Evolutionary conservation across 2,329 filamentous ascomycete species (phyloP).

Genomic region (Xenoacremonium recifei): DNA sequence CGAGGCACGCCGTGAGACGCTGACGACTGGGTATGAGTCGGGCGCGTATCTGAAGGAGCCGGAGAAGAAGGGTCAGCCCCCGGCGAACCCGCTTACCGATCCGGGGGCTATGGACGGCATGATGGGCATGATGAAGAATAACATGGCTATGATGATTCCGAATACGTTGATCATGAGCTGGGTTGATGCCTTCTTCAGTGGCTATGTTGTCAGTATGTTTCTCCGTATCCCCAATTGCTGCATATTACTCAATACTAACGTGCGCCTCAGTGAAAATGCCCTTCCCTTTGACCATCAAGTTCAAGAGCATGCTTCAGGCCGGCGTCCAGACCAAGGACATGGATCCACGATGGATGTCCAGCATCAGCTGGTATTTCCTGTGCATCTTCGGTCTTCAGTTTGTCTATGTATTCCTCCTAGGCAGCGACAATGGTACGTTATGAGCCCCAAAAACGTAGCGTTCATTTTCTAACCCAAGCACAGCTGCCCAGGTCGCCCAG

Average conservation of each 20-base stretch:
- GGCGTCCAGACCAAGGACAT: conserved; percentile 94
- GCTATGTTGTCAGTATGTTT: conserved; percentile 87
- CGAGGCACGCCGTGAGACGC: conserved; percentile 73
- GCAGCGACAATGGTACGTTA: conserved; percentile 85
- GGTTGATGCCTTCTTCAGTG: conserved; percentile 99
- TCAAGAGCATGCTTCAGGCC: conserved; percentile 99
- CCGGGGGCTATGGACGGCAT: conserved; percentile 98
- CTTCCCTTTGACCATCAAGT: conserved; percentile 96
- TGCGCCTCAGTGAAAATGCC: conserved; percentile 78
- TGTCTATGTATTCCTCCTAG: conserved; percentile 95
- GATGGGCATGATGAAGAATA: conserved; percentile 99
- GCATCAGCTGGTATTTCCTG: conserved; percentile 97
- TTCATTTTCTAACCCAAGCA: background rate
- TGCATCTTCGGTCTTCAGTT: conserved; percentile 96
- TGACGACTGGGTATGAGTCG: conserved; percentile 78
- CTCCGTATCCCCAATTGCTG: no score
- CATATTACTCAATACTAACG: no score
- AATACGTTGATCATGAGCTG: conserved; percentile 99
- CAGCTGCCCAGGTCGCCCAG: conserved; percentile 87
- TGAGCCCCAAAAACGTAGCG: background rate
- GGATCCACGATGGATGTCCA: conserved; percentile 98
- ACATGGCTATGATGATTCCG: conserved; percentile 99
- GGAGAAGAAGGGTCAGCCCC: conserved; percentile 79
- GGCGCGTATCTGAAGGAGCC: conserved; percentile 90
- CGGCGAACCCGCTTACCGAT: conserved; percentile 92